Evolutionary conservation across 2,329 filamentous ascomycete genomes (phyloP).

Genomic region (Sclerotinia minor): DNA sequence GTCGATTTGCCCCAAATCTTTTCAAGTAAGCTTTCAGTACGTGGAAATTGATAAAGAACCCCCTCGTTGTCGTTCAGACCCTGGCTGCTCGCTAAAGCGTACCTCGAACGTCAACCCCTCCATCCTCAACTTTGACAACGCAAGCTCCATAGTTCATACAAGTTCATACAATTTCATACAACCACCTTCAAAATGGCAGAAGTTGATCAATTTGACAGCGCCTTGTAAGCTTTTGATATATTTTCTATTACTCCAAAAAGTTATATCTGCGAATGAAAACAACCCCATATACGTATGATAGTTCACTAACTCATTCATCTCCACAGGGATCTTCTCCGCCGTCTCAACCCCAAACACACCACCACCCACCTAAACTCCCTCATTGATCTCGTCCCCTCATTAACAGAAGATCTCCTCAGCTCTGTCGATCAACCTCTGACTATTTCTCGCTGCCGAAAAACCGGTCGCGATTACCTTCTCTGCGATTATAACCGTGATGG

Average conservation of each 20-base stretch:
- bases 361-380: constrained; percentile 84
- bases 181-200: constrained; percentile 40
- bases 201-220: constrained; percentile 42
- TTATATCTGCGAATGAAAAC: background rate
- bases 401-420: constrained; percentile 96
- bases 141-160: constrained; percentile 25
- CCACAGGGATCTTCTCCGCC: constrained; percentile 92
- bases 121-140: constrained; percentile 22
- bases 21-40: background rate
- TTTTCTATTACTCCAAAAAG: background rate
- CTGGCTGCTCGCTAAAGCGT: constrained; percentile 23
- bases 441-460: constrained; percentile 80
- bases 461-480: constrained; percentile 91
- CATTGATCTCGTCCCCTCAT: constrained; percentile 82
- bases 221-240: constrained; percentile 37
- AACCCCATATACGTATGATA: background rate
- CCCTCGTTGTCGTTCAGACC: constrained; percentile 14
- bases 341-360: constrained; percentile 92
- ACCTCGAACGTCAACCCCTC: constrained; percentile 24
- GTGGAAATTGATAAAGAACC: background rate
- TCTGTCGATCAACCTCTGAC: constrained; percentile 95
- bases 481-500: constrained; percentile 99
- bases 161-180: too few species aligned
- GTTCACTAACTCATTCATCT: constrained; percentile 14
- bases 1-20: too few species aligned